Base-by-base conservation (phyloP, 2,329 filamentous ascomycete genomes). In the Ophiostoma fasciatum region DNA sequence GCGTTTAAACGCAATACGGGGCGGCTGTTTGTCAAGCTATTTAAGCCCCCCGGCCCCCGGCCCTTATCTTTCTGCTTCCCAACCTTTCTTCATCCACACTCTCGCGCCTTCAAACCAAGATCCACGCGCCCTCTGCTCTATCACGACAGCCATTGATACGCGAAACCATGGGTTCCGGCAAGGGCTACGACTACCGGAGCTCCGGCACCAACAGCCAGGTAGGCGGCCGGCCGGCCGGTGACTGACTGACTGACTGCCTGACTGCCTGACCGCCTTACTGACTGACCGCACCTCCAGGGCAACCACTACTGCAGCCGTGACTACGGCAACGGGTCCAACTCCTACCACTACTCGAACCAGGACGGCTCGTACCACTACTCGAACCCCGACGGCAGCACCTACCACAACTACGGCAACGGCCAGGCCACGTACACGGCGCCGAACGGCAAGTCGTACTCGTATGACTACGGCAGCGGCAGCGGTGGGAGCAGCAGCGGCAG, bases 321-420 rank as follows among this genome's bases (percentile, higher is more conserved):
- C 56, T 78, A 79, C 45, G 71, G 71, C 42, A 63, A 61, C 43
- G 74, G 75, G 52, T 55, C 57, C 25, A 78, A 78, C 58, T 57
- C 61, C n/a, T 77, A 76, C 54, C 75, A 80, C 51, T 81, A 80
- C 51, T 78, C 71, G 36, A 81, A 81, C 60, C 51, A 40, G 68
- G 17, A 81, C 46, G 74, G 76, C 26, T 79, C 74, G 2, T 82
- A 82, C 63, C 81, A 82, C 60, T 82, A 82, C 58, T 70, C 66
- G 51, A 82, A 82, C 57, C 57, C 74, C 31, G 67, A 78, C 43
- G 74, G 74, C 12, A 78, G 70, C 49, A 77, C 70, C 27, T 82
- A 82, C 59, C 59, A 80, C 63, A 78, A 79, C 55, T 54, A 63
- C 45, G 74, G 74, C 30, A 51, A 52, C 10, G 76, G 76, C 6